Evolutionary conservation across 768 basidiomycete genomes (phyloP), one percentile per base, ranked within the genome.

Genomic region (Russula vinacea): DNA sequence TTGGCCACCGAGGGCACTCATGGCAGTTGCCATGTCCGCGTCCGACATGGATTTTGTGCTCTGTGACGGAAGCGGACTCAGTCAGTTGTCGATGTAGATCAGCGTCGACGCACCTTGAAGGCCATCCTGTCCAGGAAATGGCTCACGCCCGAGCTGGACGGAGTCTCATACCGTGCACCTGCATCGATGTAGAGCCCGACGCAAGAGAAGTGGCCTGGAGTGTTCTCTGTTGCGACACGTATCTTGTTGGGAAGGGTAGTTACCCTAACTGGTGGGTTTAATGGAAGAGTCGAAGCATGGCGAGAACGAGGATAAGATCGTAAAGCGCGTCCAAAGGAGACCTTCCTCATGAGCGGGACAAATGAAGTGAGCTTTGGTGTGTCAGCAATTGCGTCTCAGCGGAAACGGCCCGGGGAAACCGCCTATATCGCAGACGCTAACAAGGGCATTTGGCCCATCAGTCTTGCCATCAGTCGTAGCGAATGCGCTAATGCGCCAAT

Each of bases 51-150:
- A 81, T 19, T 76, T 74, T 35, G 94, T 96, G 62, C 85, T 86
- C 96, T 98, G 68, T 19, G 26, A 57, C 35, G 24, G 42, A 22
- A 44, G 51, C 1, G 66, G 51, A 32, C 17, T 47, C 51, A 14
- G 52, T 32, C 50, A 47, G 39, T 39, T 55, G 65, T 40, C 69
- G 59, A 8, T 16, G 35, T 26, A 11, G 22, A 40, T 26, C 22
- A 32, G 40, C 24, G 10, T 9, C 33, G 10, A 72, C 74, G 44
- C 65, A 95, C 95, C 84, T 98, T 98, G 81, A 96, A 98, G 1
- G 96, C 96, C 85, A 98, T 86, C 71, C 94, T 82, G 71, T 98
- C 95, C 39, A 98, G 73, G 72, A 98, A 90, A 82, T 98, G 94
- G 66, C 90, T 91, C 7, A 87, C 89, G 0, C 97, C 97, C 9